Evolutionary conservation across 2,329 filamentous ascomycete species (phyloP), one percentile per base, ranked within the genome.

Genomic region (Pseudocercospora ulei): DNA sequence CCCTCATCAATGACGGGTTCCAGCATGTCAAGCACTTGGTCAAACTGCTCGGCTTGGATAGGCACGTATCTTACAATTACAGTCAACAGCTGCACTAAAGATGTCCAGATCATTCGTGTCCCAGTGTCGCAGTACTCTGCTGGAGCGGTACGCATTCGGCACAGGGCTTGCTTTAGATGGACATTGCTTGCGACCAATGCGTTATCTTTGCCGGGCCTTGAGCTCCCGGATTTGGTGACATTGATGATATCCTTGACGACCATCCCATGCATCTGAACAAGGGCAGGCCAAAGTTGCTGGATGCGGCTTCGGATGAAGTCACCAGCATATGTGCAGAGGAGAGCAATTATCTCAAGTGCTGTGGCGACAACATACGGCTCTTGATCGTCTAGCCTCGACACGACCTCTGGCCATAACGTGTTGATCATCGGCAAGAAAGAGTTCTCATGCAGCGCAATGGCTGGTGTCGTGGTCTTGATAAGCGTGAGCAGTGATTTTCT

Each of bases 381-480:
- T 3, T 63, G 48, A 47, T 85, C 82, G 48, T 76, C 73, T 4
- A 85, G 65, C 14, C 78, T 70, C n/a, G 70, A 68, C 1, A 80
- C 65, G 3, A 94, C 65, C 4, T 92, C 80, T 0, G 87, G 86
- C 88, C 88, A 98, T 5, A 96, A 68, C 2, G 81, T 79, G 60
- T 96, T 90, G 51, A 96, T 77, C 0, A 96, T 70, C 0, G 90
- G 90, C 1, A 98, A 65, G 57, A 94, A 95, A 0, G 77, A 75
- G 45, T 87, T 78, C 56, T 94, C 82, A 49, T 95, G 78, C 3
- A 68, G 69, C 0, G 80, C 74, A 2, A 98, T 72, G 1, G 82
- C 71, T 1, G 79, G 74, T 3, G 80, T 73, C 2, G 85, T 79
- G 0, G 78, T 84, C 16, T 72, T 66, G 7, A 96, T 72, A 4